phyloP scores from a whole-genome alignment of 352 stramenopile genomes.

The Thalassiosira exigua region DNA sequence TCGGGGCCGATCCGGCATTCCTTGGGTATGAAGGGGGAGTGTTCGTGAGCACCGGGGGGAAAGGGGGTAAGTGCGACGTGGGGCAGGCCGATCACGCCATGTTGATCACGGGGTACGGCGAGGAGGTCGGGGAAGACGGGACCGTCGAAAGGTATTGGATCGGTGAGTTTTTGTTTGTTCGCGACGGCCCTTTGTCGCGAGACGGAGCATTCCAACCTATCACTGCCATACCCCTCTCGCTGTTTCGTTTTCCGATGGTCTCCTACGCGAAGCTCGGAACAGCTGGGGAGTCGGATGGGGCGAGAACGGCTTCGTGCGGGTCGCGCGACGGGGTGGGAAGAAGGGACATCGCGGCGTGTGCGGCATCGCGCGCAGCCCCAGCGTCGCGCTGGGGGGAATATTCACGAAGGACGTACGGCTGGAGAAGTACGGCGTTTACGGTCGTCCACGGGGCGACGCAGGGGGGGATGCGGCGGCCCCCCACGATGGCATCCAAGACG shows the following conservation, averaged over 20 bases:
- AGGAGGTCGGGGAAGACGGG: conserved; percentile 46
- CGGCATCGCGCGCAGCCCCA: conserved; percentile 70
- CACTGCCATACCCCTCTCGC: no score
- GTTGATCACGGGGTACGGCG: conserved; percentile 88
- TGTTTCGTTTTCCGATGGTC: no score
- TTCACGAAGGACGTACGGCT: conserved; percentile 34
- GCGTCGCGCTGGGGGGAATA: conserved; percentile 62
- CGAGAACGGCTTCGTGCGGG: conserved; percentile 70
- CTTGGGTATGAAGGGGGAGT: conserved; percentile 94
- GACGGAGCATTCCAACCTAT: no score
- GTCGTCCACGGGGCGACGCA: neutral
- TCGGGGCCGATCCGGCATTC: conserved; percentile 84
- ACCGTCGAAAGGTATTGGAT: neutral
- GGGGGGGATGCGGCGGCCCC: no score
- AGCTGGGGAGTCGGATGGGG: conserved; percentile 73
- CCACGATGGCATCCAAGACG: no score
- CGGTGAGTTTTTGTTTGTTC: neutral
- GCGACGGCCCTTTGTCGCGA: conserved; percentile 79
- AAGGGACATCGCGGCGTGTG: conserved; percentile 67
- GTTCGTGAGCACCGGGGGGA: conserved; percentile 49
- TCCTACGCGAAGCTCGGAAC: no score
- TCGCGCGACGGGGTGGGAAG: conserved; percentile 55
- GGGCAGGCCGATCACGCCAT: conserved; percentile 74
- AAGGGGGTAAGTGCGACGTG: conserved; percentile 57
- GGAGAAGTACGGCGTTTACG: neutral